Conservation (phyloP, 441 rosid genomes). For the Isatis lusitanica region DNA sequence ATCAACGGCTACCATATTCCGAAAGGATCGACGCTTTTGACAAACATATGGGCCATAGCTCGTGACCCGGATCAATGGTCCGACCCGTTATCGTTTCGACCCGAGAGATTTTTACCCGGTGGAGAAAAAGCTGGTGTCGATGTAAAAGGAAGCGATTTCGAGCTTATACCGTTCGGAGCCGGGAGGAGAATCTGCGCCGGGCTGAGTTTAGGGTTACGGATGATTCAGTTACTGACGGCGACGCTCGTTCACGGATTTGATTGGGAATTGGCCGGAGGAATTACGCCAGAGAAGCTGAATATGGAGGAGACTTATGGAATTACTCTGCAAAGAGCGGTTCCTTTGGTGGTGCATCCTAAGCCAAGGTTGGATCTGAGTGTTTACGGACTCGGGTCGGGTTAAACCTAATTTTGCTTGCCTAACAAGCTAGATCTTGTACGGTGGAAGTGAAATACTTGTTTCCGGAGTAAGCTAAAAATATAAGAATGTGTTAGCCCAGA, state of each 20-base stretch:
- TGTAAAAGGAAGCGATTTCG: constrained; percentile 69
- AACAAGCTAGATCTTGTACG: constrained; percentile 5
- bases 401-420: neutral
- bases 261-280: constrained; percentile 54
- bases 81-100: constrained; percentile 51
- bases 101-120: constrained; percentile 60
- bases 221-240: constrained; percentile 67
- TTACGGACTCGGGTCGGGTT: constrained; percentile 29
- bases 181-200: constrained; percentile 90
- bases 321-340: constrained; percentile 60
- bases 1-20: constrained; percentile 62
- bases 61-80: constrained; percentile 72
- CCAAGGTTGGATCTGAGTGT: constrained; percentile 45
- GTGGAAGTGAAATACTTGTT: neutral
- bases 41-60: constrained; percentile 63
- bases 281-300: constrained; percentile 50
- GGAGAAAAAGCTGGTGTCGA: constrained; percentile 62
- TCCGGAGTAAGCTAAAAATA: neutral
- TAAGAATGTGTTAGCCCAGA: neutral
- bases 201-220: constrained; percentile 64
- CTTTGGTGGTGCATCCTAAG: constrained; percentile 59
- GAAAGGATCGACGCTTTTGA: constrained; percentile 52
- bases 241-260: constrained; percentile 69
- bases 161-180: constrained; percentile 87
- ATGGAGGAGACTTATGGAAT: constrained; percentile 80